Percentiles rank a stretch among this genome's conserved stretches.
Conservation (phyloP, 1,284 basidiomycete species). For the Meripilus lineatus region DNA sequence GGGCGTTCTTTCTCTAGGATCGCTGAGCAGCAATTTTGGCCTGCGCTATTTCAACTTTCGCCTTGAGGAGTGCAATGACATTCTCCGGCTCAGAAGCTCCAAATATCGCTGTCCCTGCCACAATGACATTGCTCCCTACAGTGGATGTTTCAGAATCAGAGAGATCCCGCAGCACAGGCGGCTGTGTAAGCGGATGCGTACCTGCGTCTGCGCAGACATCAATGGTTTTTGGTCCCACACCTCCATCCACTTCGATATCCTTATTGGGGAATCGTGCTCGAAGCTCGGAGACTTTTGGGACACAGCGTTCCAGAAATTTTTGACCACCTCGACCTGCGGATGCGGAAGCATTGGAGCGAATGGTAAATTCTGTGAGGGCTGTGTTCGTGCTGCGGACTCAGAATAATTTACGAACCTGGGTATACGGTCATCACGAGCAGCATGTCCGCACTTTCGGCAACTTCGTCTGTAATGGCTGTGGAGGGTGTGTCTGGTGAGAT, state of each 20-base stretch:
- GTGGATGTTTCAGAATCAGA: background rate
- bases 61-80: conserved; percentile 74
- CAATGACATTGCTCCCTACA: conserved; percentile 93
- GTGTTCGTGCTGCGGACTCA: too few species aligned
- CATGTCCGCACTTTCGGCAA: conserved; percentile 83
- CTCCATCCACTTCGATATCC: conserved; percentile 97
- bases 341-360: background rate
- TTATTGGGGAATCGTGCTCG: conserved; percentile 86
- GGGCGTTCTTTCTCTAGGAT: background rate
- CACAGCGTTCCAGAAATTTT: conserved; percentile 92
- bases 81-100: conserved; percentile 72
- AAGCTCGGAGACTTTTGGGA: conserved; percentile 91
- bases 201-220: conserved; percentile 89
- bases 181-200: conserved; percentile 29
- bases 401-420: conserved; percentile 51
- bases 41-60: conserved; percentile 67
- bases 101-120: conserved; percentile 97
- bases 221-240: conserved; percentile 90
- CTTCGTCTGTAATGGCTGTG: conserved; percentile 76
- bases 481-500: conserved; percentile 93
- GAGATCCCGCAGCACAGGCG: background rate
- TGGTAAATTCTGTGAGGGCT: background rate
- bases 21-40: conserved; percentile 33
- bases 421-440: conserved; percentile 97
- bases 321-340: conserved; percentile 84